phyloP scores from a whole-genome alignment of 441 rosid genomes.

The Aleurites moluccanus region DNA sequence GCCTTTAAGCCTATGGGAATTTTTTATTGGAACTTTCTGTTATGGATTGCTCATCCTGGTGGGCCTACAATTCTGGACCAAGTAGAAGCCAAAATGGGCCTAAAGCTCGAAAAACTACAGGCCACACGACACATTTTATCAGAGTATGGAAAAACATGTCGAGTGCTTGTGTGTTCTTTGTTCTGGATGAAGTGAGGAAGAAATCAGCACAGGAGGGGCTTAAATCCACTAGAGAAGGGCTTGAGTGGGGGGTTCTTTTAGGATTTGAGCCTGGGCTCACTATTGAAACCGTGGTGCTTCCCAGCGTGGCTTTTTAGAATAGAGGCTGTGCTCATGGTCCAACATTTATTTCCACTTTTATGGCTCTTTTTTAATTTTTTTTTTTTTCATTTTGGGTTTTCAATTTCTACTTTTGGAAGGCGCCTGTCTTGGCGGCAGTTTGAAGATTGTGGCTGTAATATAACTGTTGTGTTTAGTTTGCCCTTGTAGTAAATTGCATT shows the following conservation, averaged over 20 bases:
- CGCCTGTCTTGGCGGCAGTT: background rate
- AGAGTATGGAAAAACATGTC: conserved; percentile 49
- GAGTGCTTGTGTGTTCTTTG: conserved; percentile 43
- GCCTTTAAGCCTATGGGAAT: conserved; percentile 44
- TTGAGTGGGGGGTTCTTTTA: conserved; percentile 50
- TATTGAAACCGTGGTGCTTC: conserved; percentile 48
- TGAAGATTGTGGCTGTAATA: background rate
- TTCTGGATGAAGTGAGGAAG: conserved; percentile 48
- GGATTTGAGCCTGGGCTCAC: conserved; percentile 56
- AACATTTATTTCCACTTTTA: background rate
- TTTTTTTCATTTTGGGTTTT: background rate
- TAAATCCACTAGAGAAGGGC: conserved; percentile 42
- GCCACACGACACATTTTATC: conserved; percentile 35
- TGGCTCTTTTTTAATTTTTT: background rate
- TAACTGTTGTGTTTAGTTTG: background rate
- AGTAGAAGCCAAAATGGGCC: conserved; percentile 33
- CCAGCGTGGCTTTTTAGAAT: conserved; percentile 23
- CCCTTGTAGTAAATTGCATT: background rate
- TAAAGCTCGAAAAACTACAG: conserved; percentile 37
- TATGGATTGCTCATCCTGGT: conserved; percentile 53
- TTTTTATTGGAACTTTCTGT: conserved; percentile 48
- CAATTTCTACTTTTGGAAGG: too few relatives aligned
- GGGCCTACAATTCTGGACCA: conserved; percentile 47
- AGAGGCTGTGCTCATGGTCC: background rate
- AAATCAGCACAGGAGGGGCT: conserved; percentile 34